Evolutionary conservation across 2,329 filamentous ascomycete species (phyloP), one percentile per base, ranked within the genome.

Genomic region (Beauveria sp.): DNA sequence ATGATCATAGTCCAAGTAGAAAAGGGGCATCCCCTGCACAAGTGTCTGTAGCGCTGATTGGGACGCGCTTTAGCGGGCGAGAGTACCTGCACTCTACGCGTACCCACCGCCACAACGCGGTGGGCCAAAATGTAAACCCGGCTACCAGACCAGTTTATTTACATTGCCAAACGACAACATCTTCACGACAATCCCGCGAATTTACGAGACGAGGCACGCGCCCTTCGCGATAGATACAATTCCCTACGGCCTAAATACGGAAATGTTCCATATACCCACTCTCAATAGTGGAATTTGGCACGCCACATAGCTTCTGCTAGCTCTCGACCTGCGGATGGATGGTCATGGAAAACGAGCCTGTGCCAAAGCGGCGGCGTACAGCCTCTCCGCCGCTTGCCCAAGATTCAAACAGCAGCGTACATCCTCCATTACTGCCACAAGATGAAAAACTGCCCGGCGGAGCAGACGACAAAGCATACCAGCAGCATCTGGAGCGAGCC

Each of bases 401-500:
- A 55, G 20, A 12, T 47, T 28, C 34, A 71, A 28, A 47, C 16
- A 38, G 6, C 49, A 26, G 28, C 28, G 3, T 38, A 12, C 49
- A 45, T 14, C 20, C 47, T 9, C 24, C 26, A 14, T 10, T 46
- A 14, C 28, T 16, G 14, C 50, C 40, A 9, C 40, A 52, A 10
- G 20, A 26, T 16, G 9, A 67, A 70, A 69, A 63, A 71, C 68
- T 61, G 55, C 65, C 34, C 30, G 22, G 9, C 46, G 71, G 74
- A 40, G 74, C 75, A 49, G 78, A 80, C 38, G 79, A 86, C 63
- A 78, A 82, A 18, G 77, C 81, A 57, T 79, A 81, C 63, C 80
- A 85, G 60, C 75, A 91, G 18, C 79, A 85, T 51, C 77, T 82
- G 63, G 85, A 83, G 53, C 83, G 89, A 65, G 81, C 84, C 55